Base-by-base conservation (phyloP, 116 monocot species). In the Papilionanthe hybrid region DNA sequence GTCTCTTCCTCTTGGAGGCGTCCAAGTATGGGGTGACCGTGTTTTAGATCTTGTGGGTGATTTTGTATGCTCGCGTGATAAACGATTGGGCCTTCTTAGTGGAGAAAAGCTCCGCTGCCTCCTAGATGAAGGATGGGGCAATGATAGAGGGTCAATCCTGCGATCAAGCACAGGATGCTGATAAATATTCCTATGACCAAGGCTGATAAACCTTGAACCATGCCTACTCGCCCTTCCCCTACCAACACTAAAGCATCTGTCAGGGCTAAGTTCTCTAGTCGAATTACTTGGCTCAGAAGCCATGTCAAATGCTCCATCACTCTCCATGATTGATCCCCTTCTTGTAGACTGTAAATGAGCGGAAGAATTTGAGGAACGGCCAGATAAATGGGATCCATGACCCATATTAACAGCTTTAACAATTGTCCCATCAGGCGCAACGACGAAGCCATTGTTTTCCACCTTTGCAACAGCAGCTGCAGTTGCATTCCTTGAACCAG, bases 341-440 rank as follows among this genome's bases (percentile, higher is more conserved):
- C 89, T 68, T 23, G 53, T 29, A 66, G 87, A 42, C 19, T 69
- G 58, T 19, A 50, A 48, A 66, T 78, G 83, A 1, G 80, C 72
- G 3, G 88, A 78, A 78, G 78, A 69, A 72, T 79, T 88, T 66
- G 47, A 56, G 45, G 80, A 79, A 44, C 67, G 79, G 55, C 82
- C 75, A 30, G 72, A 67, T 23, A 79, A 27, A 17, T 68, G 76
- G 6, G 43, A 55, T 30, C 80, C 22, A 57, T 78, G 42, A 13
- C 80, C 86, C 30, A 75, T 7, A 72, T 75, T 76, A 81, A 77
- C 75, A 73, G 84, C 86, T 77, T 84, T 92, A 57, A 94, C 84
- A 37, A 96, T 75, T 22, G 96, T 96, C 41, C 94, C 96, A 89
- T 94, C 96, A 72, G 89, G 89, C 75, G 92, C 89, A 55, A 92